Evolutionary conservation across 352 stramenopile species (phyloP).

Genomic region (Phytopythium oedochilum): DNA sequence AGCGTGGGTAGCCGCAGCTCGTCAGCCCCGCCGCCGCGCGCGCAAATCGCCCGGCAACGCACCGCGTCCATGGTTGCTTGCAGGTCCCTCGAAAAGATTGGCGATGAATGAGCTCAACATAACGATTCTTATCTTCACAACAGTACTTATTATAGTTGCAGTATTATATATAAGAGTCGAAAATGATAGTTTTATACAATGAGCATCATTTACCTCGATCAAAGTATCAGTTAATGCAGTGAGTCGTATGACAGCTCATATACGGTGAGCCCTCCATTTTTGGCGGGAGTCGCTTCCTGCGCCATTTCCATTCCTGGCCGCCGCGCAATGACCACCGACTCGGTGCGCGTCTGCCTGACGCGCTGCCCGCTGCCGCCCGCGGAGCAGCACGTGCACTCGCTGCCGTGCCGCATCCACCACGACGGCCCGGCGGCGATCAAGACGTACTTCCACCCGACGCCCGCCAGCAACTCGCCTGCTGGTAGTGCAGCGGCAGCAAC

Average conservation of each 20-base stretch:
- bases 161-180: background rate
- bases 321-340: slow-evolving; percentile 4
- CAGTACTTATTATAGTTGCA: too few relatives aligned
- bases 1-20: too few relatives aligned
- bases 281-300: slow-evolving; percentile 17
- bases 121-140: background rate
- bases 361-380: slow-evolving; percentile 58
- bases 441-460: slow-evolving; percentile 59
- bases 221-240: background rate
- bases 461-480: background rate
- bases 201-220: background rate
- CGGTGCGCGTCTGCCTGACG: slow-evolving; percentile 58
- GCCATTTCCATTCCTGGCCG: background rate
- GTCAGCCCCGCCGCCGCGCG: too few relatives aligned
- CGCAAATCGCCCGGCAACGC: too few relatives aligned
- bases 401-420: slow-evolving; percentile 72
- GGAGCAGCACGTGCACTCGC: slow-evolving; percentile 58
- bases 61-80: background rate
- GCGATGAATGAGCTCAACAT: background rate
- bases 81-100: background rate
- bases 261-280: background rate
- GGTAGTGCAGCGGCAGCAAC: background rate
- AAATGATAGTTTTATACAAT: background rate
- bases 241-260: background rate
- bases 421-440: slow-evolving; percentile 61